Base-by-base conservation (phyloP, 2,329 filamentous ascomycete species). In the Macrophomina phaseolina region DNA sequence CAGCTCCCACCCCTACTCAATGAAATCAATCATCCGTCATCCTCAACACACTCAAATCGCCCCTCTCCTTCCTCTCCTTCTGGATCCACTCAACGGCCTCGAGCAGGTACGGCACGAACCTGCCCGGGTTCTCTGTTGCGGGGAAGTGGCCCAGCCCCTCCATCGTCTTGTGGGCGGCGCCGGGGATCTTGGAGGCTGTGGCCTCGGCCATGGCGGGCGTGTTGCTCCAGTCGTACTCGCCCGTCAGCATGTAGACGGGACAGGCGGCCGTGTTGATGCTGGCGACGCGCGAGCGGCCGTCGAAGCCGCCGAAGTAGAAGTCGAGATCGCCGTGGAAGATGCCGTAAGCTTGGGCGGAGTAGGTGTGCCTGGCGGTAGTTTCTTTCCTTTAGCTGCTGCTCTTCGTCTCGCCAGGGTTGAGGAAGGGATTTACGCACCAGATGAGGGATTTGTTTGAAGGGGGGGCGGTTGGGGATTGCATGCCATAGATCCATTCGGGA, bases 261-360 rank as follows among this genome's bases (percentile, higher is more conserved):
- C 83, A 85, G 66, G 76, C 78, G 68, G 82, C 80, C 3, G 80
- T 82, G 68, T 85, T 79, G 71, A 85, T 84, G 7, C 73, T 73
- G 0, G 74, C 72, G 42, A 84, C 76, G 64, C 81, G 78, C 12
- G 77, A 73, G 32, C 83, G 79, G 9, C 81, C 82, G 70, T 85
- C 83, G 74, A 79, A 85, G 55, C 82, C 82, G 61, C 81, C 81
- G 63, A 84, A 84, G 75, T 83, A 84, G 72, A 84, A 84, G 71
- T 84, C 81, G 16, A 84, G 73, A 67, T 84, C 82, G 30, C 82
- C 82, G 70, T 84, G 82, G 76, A 85, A 84, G 58, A 84, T 82
- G 1, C 82, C 82, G 67, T 84, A 85, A 1, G 83, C 82, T 74
- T 84, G 82, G 0, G 78, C 78, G 5, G 78, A 81, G 71, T 84